Percentiles rank a stretch among this genome's conserved stretches.
Conservation (phyloP, 163 green algal genomes). For the Chloromonas sp. region DNA sequence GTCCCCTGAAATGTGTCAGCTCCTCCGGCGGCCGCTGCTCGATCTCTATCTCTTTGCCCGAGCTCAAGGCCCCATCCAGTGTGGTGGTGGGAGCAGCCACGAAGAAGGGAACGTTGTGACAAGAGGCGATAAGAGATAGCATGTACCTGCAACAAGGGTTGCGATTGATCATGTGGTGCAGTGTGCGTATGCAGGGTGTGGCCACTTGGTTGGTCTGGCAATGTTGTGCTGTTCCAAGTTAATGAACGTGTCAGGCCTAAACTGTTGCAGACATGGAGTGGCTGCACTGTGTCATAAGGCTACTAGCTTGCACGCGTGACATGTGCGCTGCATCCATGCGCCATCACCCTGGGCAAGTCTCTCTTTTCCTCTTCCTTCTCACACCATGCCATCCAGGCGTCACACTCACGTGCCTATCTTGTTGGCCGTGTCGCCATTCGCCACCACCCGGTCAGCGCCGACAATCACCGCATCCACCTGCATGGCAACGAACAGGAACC, state of each 20-base stretch:
- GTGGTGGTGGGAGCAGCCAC: slow-evolving; percentile 88
- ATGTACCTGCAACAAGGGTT: slow-evolving; percentile 33
- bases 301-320: too few relatives aligned
- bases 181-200: too few relatives aligned
- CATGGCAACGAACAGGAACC: neutral
- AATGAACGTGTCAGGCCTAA: too few relatives aligned
- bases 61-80: slow-evolving; percentile 66
- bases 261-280: neutral
- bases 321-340: too few relatives aligned
- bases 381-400: too few relatives aligned
- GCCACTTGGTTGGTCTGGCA: too few relatives aligned
- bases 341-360: too few relatives aligned
- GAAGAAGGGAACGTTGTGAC: slow-evolving; percentile 89
- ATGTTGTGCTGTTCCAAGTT: too few relatives aligned
- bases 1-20: slow-evolving; percentile 56
- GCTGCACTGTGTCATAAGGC: neutral
- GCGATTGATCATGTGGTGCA: neutral
- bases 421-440: slow-evolving; percentile 87
- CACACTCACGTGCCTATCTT: slow-evolving; percentile 75
- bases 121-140: slow-evolving; percentile 51
- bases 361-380: neutral
- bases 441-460: slow-evolving; percentile 87
- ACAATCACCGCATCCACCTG: slow-evolving; percentile 85
- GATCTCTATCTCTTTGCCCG: slow-evolving; percentile 80
- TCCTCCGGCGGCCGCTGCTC: slow-evolving; percentile 77